phyloP scores from a whole-genome alignment of 2,329 filamentous ascomycete species.

The Neopestalotiopsis clavispora region DNA sequence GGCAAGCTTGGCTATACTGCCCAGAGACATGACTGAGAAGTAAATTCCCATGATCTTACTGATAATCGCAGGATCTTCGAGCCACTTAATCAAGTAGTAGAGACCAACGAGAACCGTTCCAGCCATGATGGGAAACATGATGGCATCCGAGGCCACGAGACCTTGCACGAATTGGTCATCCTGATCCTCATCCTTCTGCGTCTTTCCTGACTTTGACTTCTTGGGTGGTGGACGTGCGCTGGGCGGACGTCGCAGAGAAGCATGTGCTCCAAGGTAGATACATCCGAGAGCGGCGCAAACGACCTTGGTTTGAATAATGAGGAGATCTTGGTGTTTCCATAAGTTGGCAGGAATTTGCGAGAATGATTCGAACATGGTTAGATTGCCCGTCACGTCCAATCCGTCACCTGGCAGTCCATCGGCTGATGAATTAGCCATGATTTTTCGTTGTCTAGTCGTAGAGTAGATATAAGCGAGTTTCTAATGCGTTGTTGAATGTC shows the following conservation, averaged over 20 bases:
- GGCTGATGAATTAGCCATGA: conserved; percentile 26
- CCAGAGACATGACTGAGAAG: conserved; percentile 80
- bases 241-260: conserved; percentile 81
- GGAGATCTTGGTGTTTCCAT: conserved; percentile 41
- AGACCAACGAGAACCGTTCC: conserved; percentile 73
- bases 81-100: conserved; percentile 89
- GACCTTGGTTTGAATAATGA: conserved; percentile 53
- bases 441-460: background rate
- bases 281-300: conserved; percentile 75
- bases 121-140: conserved; percentile 83
- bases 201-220: conserved; percentile 49
- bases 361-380: conserved; percentile 35
- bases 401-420: conserved; percentile 29
- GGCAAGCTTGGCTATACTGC: conserved; percentile 74
- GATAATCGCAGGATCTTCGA: conserved; percentile 79
- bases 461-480: too few relatives aligned
- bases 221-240: conserved; percentile 66
- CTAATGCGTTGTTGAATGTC: too few relatives aligned
- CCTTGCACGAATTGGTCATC: conserved; percentile 63
- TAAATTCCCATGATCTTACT: conserved; percentile 86
- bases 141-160: conserved; percentile 76
- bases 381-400: conserved; percentile 25
- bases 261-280: conserved; percentile 84
- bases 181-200: conserved; percentile 54
- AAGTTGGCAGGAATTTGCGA: conserved; percentile 33